Evolutionary conservation across 2,329 filamentous ascomycete genomes (phyloP), one percentile per base, ranked within the genome.

Genomic region (Paecilomyces variotii): DNA sequence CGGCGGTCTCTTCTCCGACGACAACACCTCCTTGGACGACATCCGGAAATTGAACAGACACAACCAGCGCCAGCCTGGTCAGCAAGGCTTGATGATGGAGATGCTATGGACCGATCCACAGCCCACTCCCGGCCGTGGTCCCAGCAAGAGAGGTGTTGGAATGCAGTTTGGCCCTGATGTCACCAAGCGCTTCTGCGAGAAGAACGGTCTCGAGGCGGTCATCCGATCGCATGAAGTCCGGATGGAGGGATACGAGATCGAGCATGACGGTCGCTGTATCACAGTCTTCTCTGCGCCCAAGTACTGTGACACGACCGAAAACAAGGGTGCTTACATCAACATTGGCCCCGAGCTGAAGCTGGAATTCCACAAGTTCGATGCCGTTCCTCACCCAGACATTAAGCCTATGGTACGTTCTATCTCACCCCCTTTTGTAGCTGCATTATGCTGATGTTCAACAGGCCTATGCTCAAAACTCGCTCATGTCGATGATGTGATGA

Each of bases 91-190:
- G 67, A 99, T 99, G 94, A 99, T 99, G 94, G 94, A 99, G 77
- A 99, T 99, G 94, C 84, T 99, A 53, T 99, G 94, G 94, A 97
- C 94, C 0, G 94, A 99, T 72, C 94, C 94, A 2, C 94, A 99
- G 74, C 83, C 89, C 0, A 82, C 86, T 66, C 87, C 89, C 28
- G 94, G 94, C 56, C 87, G 94, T 65, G 91, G 92, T 7, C 94
- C 94, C 52, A 96, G 91, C 80, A 99, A 99, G 82, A 86, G 94
- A 72, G 94, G 94, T 65, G 93, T 99, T 24, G 94, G 94, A 56
- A 84, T 97, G 77, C 92, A 97, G 72, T 99, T 99, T 68, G 94
- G 94, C 0, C 94, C 94, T 0, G 94, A 99, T 72, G 86, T 99
- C 59, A 99, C 94, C 25, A 96, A 95, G 79, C 84, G 86, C 55